Conservation (phyloP, 192 early-diverging fungal genomes). For the Geranomyces variabilis region DNA sequence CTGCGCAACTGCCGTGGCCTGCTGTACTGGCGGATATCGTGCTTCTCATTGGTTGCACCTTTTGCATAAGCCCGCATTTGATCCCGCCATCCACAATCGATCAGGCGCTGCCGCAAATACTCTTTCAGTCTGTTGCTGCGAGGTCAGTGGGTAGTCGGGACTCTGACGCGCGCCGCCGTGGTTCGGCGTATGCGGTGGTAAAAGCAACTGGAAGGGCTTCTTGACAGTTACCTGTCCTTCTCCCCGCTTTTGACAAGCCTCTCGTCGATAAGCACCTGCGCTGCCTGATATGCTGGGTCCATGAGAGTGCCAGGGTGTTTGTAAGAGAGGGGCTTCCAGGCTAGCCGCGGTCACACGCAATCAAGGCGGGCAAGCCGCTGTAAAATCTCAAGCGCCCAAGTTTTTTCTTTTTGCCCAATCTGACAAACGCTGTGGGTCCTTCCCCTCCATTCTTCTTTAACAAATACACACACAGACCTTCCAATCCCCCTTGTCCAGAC, state of each 20-base stretch:
- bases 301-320: no score
- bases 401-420: no score
- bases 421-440: no score
- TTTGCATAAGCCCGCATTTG: constrained; percentile 37
- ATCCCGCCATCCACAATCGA: constrained; percentile 43
- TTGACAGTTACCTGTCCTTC: constrained; percentile 38
- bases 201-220: neutral
- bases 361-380: no score
- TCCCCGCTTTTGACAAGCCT: constrained; percentile 33
- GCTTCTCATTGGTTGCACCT: constrained; percentile 16
- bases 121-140: constrained; percentile 32
- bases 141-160: neutral
- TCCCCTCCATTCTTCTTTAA: no score
- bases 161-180: neutral
- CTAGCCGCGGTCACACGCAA: no score
- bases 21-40: no score
- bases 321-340: no score
- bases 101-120: constrained; percentile 35
- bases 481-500: no score
- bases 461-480: no score
- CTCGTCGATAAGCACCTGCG: constrained; percentile 16
- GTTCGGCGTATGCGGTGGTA: neutral
- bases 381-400: no score
- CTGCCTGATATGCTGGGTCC: no score
- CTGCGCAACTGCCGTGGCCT: neutral